Evolutionary conservation across 2,329 filamentous ascomycete genomes (phyloP).

Genomic region (Lecanicillium sp.): DNA sequence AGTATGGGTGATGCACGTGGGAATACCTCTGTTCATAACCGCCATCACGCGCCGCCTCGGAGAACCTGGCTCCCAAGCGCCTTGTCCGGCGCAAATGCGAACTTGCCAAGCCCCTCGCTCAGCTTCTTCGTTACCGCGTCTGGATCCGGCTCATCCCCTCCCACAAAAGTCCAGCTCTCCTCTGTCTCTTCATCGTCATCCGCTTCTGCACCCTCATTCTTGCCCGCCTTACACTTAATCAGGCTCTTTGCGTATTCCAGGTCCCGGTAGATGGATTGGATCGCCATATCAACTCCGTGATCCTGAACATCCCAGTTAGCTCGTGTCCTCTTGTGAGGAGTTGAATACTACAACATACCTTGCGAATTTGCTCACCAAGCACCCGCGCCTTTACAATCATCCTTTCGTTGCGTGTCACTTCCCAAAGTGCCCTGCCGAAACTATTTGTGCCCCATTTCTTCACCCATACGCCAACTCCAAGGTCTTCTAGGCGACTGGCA

Average conservation of each 20-base stretch:
- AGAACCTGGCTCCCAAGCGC: constrained; percentile 17
- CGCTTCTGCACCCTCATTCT: constrained; percentile 33
- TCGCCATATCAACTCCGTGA: constrained; percentile 80
- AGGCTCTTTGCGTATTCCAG: constrained; percentile 85
- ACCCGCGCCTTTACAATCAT: constrained; percentile 83
- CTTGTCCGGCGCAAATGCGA: constrained; percentile 14
- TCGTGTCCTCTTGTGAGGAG: neutral
- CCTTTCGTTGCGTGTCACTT: constrained; percentile 79
- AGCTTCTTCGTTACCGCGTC: constrained; percentile 34
- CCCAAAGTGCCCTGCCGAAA: constrained; percentile 83
- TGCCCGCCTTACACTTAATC: constrained; percentile 57
- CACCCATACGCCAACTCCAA: constrained; percentile 85
- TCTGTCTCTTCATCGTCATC: constrained; percentile 54
- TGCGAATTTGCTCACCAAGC: constrained; percentile 80
- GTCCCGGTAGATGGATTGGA: constrained; percentile 89
- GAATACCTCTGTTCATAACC: too few species aligned
- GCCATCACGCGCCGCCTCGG: neutral
- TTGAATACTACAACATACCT: constrained; percentile 44
- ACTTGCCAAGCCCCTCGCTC: constrained; percentile 23
- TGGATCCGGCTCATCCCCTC: constrained; percentile 41
- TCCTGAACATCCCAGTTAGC: constrained; percentile 50
- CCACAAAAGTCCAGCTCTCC: constrained; percentile 89
- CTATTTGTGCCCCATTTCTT: constrained; percentile 82
- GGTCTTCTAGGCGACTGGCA: constrained; percentile 78
- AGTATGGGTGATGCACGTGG: too few species aligned